These are phyloP conservation scores for Spiraea crenata DNA, from an alignment of 331 rosid species.

Conservation along the genomic window DNA sequence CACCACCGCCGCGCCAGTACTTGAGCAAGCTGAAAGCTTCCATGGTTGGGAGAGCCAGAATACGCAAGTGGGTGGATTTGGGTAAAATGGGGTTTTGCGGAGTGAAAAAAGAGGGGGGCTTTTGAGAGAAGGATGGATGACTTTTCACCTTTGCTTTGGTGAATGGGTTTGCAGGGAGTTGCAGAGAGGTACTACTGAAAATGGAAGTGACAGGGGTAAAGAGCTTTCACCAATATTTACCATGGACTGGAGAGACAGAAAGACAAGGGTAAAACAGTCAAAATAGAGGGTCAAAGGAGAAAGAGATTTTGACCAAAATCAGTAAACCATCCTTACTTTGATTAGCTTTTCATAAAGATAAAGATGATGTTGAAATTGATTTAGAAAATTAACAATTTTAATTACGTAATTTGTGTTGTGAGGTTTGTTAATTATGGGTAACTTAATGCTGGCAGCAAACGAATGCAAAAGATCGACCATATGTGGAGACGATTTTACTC, in stretches of 20 bases:
- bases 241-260: not conserved
- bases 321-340: too few species aligned
- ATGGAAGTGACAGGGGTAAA: slow-evolving; percentile 1
- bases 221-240: not conserved
- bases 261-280: not conserved
- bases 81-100: not conserved
- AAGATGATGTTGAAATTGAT: too few species aligned
- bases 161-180: slow-evolving; percentile 8
- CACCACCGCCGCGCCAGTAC: slow-evolving; percentile 69
- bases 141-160: not conserved
- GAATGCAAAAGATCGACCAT: too few species aligned
- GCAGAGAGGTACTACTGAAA: not conserved
- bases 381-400: too few species aligned
- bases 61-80: slow-evolving; percentile 15
- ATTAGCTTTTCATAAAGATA: too few species aligned
- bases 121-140: not conserved
- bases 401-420: too few species aligned
- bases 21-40: slow-evolving; percentile 96
- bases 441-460: too few species aligned
- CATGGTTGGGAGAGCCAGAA: slow-evolving; percentile 99
- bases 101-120: slow-evolving; percentile 14
- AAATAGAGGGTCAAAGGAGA: not conserved
- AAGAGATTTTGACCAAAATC: not conserved
- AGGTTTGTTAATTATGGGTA: too few species aligned
- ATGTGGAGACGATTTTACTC: not conserved